Evolutionary conservation across 106 monocot genomes (phyloP).

Genomic region (Acanthochlamys bracteata): DNA sequence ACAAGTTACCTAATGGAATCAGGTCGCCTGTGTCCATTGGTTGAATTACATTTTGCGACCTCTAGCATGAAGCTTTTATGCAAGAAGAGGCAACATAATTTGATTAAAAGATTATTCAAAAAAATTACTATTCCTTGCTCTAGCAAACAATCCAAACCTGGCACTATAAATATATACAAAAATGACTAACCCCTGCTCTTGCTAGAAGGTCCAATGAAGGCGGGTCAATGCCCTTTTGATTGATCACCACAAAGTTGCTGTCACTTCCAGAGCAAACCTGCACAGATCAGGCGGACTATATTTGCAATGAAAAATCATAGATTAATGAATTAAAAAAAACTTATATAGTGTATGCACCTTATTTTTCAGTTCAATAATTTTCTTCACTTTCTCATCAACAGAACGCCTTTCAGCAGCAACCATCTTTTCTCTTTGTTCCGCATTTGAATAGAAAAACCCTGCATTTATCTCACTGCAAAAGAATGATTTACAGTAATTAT

Average conservation of each 20-base stretch:
- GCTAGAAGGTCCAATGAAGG: conserved; percentile 93
- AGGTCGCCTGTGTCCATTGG: no score
- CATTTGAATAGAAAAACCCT: conserved; percentile 97
- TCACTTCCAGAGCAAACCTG: conserved; percentile 78
- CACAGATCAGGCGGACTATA: not conserved
- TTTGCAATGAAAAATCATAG: not conserved
- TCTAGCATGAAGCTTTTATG: no score
- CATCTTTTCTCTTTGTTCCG: conserved; percentile 98
- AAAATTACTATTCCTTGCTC: no score
- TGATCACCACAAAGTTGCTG: conserved; percentile 90
- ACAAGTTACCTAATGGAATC: no score
- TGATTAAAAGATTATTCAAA: no score
- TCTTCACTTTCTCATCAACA: conserved; percentile 82
- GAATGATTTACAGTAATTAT: not conserved
- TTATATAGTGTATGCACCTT: conserved; percentile 32
- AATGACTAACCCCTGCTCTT: conserved; percentile 78
- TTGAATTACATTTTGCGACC: no score
- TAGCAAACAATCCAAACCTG: not conserved
- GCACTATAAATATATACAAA: not conserved
- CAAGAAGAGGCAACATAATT: no score
- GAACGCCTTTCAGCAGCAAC: conserved; percentile 91
- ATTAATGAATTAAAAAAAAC: not conserved
- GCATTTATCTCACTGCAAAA: conserved; percentile 93
- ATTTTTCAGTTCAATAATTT: conserved; percentile 88
- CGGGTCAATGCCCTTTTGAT: conserved; percentile 99